phyloP scores from a whole-genome alignment of 2,329 filamentous ascomycete genomes.

The Paecilomyces variotii region DNA sequence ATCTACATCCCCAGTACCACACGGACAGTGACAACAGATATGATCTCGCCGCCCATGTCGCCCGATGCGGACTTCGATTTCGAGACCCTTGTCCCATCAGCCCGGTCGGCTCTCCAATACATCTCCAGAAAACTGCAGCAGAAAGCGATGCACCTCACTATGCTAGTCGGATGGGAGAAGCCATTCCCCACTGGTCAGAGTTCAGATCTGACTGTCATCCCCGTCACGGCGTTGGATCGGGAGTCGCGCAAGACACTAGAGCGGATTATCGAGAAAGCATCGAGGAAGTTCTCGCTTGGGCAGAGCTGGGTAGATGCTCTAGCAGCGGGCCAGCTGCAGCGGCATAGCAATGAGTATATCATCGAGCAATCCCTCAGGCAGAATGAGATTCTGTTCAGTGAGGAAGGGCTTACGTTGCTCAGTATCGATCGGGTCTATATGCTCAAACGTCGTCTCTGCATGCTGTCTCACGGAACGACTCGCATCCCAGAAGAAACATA shows the following conservation, averaged over 20 bases:
- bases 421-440: conserved; percentile 40
- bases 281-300: conserved; percentile 30
- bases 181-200: conserved; percentile 30
- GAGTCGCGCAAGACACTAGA: conserved; percentile 23
- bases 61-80: conserved; percentile 30
- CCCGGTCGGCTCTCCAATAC: conserved; percentile 34
- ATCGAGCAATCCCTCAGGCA: conserved; percentile 36
- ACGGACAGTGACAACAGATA: conserved; percentile 29
- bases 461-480: conserved; percentile 22
- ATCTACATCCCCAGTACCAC: conserved; percentile 26
- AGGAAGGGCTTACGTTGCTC: conserved; percentile 36
- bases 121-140: conserved; percentile 34
- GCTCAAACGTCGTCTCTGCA: conserved; percentile 35
- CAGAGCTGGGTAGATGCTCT: conserved; percentile 32
- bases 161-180: conserved; percentile 33
- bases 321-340: conserved; percentile 25
- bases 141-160: conserved; percentile 30
- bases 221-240: conserved; percentile 24
- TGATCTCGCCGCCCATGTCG: conserved; percentile 35
- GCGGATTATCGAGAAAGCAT: conserved; percentile 27
- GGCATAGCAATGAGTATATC: conserved; percentile 32
- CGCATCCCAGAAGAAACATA: conserved; percentile 24
- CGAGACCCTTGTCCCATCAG: conserved; percentile 26
- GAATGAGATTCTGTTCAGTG: conserved; percentile 37
- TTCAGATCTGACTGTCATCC: conserved; percentile 32